Evolutionary conservation across 805 yeast species (phyloP), one percentile per base, ranked within the genome.

Genomic region (Naumovozyma dairenensis): DNA sequence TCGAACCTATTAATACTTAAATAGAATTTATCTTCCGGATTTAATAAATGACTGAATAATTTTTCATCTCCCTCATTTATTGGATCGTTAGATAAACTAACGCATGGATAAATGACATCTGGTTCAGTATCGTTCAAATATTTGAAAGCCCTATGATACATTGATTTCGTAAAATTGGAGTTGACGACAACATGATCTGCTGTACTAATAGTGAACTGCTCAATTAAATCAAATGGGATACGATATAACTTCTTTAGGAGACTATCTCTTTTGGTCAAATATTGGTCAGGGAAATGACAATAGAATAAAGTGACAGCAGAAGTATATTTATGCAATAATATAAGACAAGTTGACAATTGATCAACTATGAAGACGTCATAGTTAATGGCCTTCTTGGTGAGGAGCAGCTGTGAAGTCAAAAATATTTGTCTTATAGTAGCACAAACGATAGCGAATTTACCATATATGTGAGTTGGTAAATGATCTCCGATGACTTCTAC

Each of bases 231-330:
- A 57, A 92, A 89, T 1, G 95, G 92, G 4, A 69, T 33, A 41
- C 99, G 66, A 58, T 92, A 92, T 0, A 81, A 32, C 39, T 59
- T 62, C 47, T 85, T 78, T 6, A 80, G 18, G 1, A 67, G 18
- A 2, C 77, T 62, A 3, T 68, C 62, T 34, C 78, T 77, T 14
- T 63, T 62, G 0, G 95, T 79, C 28, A 89, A 62, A 31, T 80
- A 64, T 51, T 80, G 80, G 57, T 92, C 99, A 0, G 99, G 98
- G 57, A 89, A 89, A 62, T 92, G 99, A 50, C 98, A 87, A 57
- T 92, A 92, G 53, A 89, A 92, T 33, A 92, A 59, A 3, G 82
- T 68, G 32, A 72, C 72, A 6, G 56, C 35, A 34, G 42, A 41
- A 56, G 72, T 39, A 59, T 53, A 43, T 49, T 51, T 24, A 37